phyloP scores from a whole-genome alignment of 495 filamentous ascomycete genomes.

The Monascus purpureus region DNA sequence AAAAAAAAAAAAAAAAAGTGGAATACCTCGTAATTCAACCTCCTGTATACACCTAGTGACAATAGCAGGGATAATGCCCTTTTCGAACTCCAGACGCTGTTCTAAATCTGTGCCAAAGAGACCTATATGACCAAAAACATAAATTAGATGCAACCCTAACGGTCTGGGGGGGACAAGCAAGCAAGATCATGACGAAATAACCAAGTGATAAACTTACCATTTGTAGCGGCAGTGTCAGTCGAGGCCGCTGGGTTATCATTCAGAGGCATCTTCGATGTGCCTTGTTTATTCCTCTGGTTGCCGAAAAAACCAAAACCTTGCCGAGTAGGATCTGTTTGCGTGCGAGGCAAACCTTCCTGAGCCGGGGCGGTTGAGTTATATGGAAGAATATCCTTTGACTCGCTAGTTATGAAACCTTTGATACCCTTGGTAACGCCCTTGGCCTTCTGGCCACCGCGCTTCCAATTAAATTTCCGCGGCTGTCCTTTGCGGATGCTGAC shows the following conservation, averaged over 20 bases:
- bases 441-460: slow-evolving; percentile 84
- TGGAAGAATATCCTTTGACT: slow-evolving; percentile 33
- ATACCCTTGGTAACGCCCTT: slow-evolving; percentile 90
- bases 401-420: slow-evolving; percentile 56
- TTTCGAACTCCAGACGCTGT: slow-evolving; percentile 77
- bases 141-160: too few species aligned
- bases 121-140: slow-evolving; percentile 18
- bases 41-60: slow-evolving; percentile 94
- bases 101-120: slow-evolving; percentile 89
- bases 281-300: slow-evolving; percentile 36
- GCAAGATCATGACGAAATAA: too few species aligned
- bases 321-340: slow-evolving; percentile 39
- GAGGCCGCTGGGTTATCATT: slow-evolving; percentile 41
- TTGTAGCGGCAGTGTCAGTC: too few species aligned
- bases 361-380: slow-evolving; percentile 24
- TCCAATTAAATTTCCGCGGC: slow-evolving; percentile 95
- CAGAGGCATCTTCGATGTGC: slow-evolving; percentile 33
- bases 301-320: slow-evolving; percentile 69
- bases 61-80: slow-evolving; percentile 75
- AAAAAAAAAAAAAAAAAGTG: neutral
- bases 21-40: slow-evolving; percentile 69
- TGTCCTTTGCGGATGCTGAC: slow-evolving; percentile 87
- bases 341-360: slow-evolving; percentile 28
- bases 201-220: slow-evolving; percentile 23
- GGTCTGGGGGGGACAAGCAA: too few species aligned